Evolutionary conservation across 441 rosid genomes (phyloP).

Genomic region (Raphanus hybrid): DNA sequence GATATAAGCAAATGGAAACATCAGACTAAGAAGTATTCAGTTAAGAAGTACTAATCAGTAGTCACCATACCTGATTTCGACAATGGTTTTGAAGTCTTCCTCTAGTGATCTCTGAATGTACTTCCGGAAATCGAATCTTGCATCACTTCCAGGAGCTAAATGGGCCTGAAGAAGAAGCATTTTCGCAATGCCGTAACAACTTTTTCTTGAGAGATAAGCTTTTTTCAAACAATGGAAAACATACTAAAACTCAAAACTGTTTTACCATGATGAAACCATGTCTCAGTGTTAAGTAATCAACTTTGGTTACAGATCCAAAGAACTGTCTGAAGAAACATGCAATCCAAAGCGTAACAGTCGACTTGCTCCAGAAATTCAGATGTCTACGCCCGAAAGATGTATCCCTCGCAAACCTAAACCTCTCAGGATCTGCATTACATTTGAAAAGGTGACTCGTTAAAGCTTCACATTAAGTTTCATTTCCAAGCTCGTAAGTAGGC

Average conservation of each 20-base stretch:
- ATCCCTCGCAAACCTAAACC: conserved; percentile 74
- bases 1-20: no score
- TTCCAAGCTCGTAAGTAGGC: not conserved
- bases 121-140: conserved; percentile 42
- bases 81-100: conserved; percentile 67
- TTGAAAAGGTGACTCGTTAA: not conserved
- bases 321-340: conserved; percentile 77
- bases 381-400: conserved; percentile 79
- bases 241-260: not conserved
- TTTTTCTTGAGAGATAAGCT: not conserved
- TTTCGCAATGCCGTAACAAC: not conserved
- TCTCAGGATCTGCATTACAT: conserved; percentile 58
- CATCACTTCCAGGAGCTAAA: conserved; percentile 59
- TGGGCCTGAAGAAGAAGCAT: conserved; percentile 55
- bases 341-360: conserved; percentile 54
- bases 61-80: conserved; percentile 48
- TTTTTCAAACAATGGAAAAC: not conserved
- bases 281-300: conserved; percentile 68
- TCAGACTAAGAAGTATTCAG: no score
- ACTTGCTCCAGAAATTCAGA: conserved; percentile 54
- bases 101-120: conserved; percentile 71
- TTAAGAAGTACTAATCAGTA: no score
- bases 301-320: conserved; percentile 65
- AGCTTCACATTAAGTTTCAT: conserved; percentile 8
- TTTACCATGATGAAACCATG: conserved; percentile 75